These are phyloP conservation scores for Apium graveolens DNA, from an alignment of 129 eudicot genomes.

Conservation along the genomic window DNA sequence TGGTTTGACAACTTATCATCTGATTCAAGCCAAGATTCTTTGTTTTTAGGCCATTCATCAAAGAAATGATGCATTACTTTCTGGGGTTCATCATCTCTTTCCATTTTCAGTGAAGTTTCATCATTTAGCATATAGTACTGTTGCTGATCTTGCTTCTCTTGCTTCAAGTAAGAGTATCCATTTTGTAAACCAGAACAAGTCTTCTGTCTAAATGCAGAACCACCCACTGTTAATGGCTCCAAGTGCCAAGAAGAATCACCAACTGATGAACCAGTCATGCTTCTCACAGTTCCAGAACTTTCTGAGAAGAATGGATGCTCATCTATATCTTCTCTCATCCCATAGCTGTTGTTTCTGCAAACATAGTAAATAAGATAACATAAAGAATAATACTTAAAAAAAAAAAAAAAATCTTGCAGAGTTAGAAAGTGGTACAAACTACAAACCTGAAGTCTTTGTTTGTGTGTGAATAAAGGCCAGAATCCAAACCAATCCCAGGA, in stretches of 20 bases:
- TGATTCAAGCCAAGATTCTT: constrained; percentile 30
- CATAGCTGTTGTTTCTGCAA: constrained; percentile 32
- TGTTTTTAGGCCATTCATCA: constrained; percentile 71
- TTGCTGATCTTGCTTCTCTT: constrained; percentile 21
- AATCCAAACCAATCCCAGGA: constrained; percentile 37
- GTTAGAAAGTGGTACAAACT: constrained; percentile 17
- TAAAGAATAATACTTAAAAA: background rate
- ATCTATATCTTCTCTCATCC: constrained; percentile 47
- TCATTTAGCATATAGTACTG: constrained; percentile 10
- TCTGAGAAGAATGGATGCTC: constrained; percentile 57
- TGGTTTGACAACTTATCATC: constrained; percentile 13
- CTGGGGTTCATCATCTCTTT: constrained; percentile 50
- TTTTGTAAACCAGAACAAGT: constrained; percentile 23
- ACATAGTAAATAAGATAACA: background rate
- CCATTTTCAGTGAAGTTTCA: constrained; percentile 22
- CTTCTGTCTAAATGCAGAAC: constrained; percentile 35
- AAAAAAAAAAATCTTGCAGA: background rate
- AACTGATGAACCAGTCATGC: constrained; percentile 28
- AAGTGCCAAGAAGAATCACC: constrained; percentile 55
- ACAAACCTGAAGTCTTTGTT: constrained; percentile 53
- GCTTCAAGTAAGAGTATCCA: constrained; percentile 41
- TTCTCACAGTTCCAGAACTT: constrained; percentile 42
- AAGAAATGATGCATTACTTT: constrained; percentile 90
- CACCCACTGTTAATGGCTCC: constrained; percentile 48
- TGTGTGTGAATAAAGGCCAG: constrained; percentile 39